Conservation (phyloP, 1,284 basidiomycete species). For the Hymenochaete sp. region DNA sequence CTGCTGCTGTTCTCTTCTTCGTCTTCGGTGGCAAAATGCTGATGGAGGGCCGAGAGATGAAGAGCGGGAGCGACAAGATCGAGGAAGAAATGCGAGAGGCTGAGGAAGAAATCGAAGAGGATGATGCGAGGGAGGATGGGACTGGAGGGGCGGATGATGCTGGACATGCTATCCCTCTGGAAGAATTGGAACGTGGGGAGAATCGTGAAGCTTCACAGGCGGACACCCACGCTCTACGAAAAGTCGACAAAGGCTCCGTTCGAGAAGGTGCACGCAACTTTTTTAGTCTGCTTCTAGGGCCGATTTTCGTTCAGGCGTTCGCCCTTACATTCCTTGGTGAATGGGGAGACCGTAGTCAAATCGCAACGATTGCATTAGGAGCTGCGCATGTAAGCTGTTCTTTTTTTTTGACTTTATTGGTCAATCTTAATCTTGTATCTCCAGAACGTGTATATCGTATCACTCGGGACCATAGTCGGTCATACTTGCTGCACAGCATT, state of each 20-base stretch:
- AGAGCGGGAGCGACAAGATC: constrained; percentile 69
- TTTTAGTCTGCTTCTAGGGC: constrained; percentile 76
- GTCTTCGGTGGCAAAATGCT: constrained; percentile 84
- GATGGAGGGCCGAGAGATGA: constrained; percentile 73
- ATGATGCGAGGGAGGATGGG: constrained; percentile 45
- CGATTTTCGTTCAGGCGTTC: constrained; percentile 94
- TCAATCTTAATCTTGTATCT: constrained; percentile 6
- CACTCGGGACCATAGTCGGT: constrained; percentile 83
- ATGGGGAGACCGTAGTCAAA: constrained; percentile 97
- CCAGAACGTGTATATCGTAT: constrained; percentile 73
- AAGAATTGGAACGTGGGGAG: constrained; percentile 56
- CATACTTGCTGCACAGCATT: constrained; percentile 84
- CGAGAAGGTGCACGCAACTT: constrained; percentile 73
- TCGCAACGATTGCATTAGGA: constrained; percentile 93
- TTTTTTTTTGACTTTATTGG: constrained; percentile 19
- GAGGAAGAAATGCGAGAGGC: constrained; percentile 90
- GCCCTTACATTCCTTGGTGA: constrained; percentile 94
- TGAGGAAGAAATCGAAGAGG: constrained; percentile 79
- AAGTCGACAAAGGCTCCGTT: constrained; percentile 23
- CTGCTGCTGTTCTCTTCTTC: constrained; percentile 76
- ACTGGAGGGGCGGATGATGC: constrained; percentile 27
- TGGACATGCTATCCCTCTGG: constrained; percentile 44
- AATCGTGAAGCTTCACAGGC: constrained; percentile 14
- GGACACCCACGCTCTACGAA: constrained; percentile 2
- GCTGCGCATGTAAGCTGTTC: constrained; percentile 80